These are phyloP conservation scores for Apiotrichum gamsii DNA, from an alignment of 1,284 basidiomycete genomes.

Conservation along the genomic window DNA sequence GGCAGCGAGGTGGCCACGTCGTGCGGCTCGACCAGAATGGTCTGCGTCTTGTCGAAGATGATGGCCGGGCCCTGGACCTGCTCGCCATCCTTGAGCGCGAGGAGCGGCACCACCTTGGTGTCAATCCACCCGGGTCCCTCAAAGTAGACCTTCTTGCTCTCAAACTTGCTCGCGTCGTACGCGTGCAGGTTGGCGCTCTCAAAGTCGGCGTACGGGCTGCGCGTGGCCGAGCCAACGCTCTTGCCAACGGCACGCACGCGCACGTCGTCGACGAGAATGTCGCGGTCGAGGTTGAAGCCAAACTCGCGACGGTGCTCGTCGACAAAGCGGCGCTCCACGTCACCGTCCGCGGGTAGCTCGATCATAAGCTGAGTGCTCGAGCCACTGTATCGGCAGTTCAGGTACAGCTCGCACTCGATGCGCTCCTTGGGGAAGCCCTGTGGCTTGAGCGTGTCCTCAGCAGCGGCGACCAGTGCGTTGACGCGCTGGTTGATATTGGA, in stretches of 20 bases:
- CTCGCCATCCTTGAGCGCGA: constrained; percentile 27
- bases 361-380: constrained; percentile 42
- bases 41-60: constrained; percentile 40
- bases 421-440: constrained; percentile 75
- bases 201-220: constrained; percentile 28
- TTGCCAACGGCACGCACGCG: constrained; percentile 36
- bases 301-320: constrained; percentile 40
- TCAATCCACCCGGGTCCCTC: constrained; percentile 30
- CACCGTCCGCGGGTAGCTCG: constrained; percentile 24
- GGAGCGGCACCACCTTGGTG: constrained; percentile 25
- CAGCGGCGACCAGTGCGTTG: constrained; percentile 44
- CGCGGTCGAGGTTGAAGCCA: constrained; percentile 35
- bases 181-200: constrained; percentile 12
- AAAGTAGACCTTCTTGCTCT: constrained; percentile 32
- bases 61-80: constrained; percentile 37
- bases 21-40: constrained; percentile 36
- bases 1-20: constrained; percentile 24
- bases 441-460: constrained; percentile 58
- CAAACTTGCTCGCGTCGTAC: constrained; percentile 4
- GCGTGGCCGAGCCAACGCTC: constrained; percentile 21
- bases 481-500: constrained; percentile 22
- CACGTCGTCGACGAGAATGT: constrained; percentile 36
- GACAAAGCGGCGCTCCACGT: constrained; percentile 28
- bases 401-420: constrained; percentile 60
- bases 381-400: constrained; percentile 38